Percentiles rank a stretch among this genome's conserved stretches.
Evolutionary conservation across 805 yeast species (phyloP).

Genomic region (Ogataea salicorniae): DNA sequence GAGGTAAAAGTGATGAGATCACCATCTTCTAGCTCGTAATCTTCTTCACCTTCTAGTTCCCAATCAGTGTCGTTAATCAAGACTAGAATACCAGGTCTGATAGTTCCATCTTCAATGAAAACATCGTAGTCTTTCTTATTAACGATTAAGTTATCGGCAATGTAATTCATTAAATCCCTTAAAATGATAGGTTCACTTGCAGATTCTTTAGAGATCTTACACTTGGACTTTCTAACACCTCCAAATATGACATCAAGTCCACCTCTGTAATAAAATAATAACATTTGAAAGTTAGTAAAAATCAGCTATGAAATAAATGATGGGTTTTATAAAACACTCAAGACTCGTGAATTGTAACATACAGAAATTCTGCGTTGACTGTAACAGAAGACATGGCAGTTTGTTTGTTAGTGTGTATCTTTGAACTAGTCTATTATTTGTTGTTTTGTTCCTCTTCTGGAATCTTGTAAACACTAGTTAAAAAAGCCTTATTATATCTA

Average conservation of each 20-base stretch:
- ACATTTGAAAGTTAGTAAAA: neutral
- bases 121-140: constrained; percentile 63
- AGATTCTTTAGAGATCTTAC: constrained; percentile 36
- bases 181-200: constrained; percentile 26
- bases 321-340: neutral
- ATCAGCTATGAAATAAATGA: neutral
- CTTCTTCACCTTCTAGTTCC: constrained; percentile 90
- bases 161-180: constrained; percentile 50
- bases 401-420: too few species aligned
- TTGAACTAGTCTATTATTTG: too few species aligned
- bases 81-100: constrained; percentile 90
- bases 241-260: constrained; percentile 80
- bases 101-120: constrained; percentile 74
- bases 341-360: constrained; percentile 9
- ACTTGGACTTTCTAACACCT: constrained; percentile 48
- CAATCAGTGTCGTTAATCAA: constrained; percentile 93
- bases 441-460: too few species aligned
- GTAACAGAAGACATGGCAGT: constrained; percentile 24
- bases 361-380: constrained; percentile 40
- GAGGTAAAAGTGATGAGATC: constrained; percentile 86
- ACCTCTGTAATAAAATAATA: constrained; percentile 38
- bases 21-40: constrained; percentile 66
- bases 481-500: too few species aligned
- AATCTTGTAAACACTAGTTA: too few species aligned
- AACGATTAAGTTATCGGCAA: constrained; percentile 49